phyloP scores from a whole-genome alignment of 352 stramenopile species.

The Phytophthora chlamydospora region DNA sequence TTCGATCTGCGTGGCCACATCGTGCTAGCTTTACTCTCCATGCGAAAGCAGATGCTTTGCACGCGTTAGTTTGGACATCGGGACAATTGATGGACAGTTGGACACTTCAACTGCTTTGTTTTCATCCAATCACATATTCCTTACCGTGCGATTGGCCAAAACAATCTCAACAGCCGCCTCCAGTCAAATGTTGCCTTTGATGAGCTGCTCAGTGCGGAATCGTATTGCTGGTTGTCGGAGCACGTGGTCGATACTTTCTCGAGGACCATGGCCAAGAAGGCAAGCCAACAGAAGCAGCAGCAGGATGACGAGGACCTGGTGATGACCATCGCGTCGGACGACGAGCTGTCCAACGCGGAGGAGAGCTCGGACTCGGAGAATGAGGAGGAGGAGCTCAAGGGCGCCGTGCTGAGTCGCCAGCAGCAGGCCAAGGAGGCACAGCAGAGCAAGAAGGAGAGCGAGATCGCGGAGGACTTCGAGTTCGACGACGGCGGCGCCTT shows the following conservation, averaged over 20 bases:
- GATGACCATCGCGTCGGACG: conserved; percentile 90
- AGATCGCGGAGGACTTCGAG: conserved; percentile 86
- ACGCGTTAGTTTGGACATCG: too few species aligned
- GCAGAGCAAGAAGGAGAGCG: conserved; percentile 51
- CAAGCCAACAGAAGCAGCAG: conserved; percentile 6
- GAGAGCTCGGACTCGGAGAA: conserved; percentile 82
- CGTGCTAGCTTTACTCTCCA: too few species aligned
- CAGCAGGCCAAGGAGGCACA: conserved; percentile 50
- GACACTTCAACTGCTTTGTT: too few species aligned
- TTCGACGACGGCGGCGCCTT: conserved; percentile 78
- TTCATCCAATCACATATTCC: not conserved
- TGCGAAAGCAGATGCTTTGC: too few species aligned
- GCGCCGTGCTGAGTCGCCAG: conserved; percentile 76
- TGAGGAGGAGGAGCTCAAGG: conserved; percentile 46
- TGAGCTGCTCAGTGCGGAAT: conserved; percentile 7
- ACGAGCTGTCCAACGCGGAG: conserved; percentile 77
- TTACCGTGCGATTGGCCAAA: conserved; percentile 23
- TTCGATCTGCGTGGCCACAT: too few species aligned
- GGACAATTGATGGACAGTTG: too few species aligned
- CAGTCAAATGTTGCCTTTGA: conserved; percentile 27
- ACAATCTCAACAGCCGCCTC: conserved; percentile 5
- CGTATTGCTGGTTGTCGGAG: conserved; percentile 25
- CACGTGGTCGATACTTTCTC: not conserved
- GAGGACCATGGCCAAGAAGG: conserved; percentile 26
- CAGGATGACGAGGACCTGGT: conserved; percentile 68